Base-by-base conservation (phyloP, 2,329 filamentous ascomycete genomes). In the Cytospora piceae region DNA sequence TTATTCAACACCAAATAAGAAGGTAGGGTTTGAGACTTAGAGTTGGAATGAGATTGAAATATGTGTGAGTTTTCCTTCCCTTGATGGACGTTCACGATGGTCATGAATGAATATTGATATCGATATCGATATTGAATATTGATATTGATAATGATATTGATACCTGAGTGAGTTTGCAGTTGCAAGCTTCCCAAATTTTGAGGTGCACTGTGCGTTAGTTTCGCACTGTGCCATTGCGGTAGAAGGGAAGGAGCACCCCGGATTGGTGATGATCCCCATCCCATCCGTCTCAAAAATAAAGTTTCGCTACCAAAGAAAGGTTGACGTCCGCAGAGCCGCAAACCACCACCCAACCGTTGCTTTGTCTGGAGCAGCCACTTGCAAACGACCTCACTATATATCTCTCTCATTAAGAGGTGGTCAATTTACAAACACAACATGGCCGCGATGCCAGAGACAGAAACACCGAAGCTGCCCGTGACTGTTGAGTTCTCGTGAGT, bases 401-500 rank as follows among this genome's bases (percentile, higher is more conserved):
- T 12, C 22, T 9, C n/a, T 24, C 46, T 49, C n/a, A 49, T 24
- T n/a, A n/a, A 22, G 42, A 49, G 3, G 7, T 12, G 8, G 8
- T 34, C 11, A 37, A 37, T 15, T 37, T 15, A 37, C 34, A 37
- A 37, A 15, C 11, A 8, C 62, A 64, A 12, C 39, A 64, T 64
- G 62, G 62, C 62, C n/a, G 57, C 58, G 14, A 61, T 51, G 34
- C 39, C 34, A 32, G 59, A 51, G 39, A 55, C 53, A 60, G 57
- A 61, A 39, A 67, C 71, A 57, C 71, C 75, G 2, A 73, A 73
- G 9, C 75, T 90, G 31, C 74, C 83, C 17, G 81, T 92, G 70
- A 84, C 83, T 3, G 85, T 93, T 22, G 90, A 79, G 69, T 78
- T 79, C 66, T 74, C 84, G 89, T 90, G 79, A 69, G 80, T 76